phyloP scores from a whole-genome alignment of 2,329 filamentous ascomycete species.

The Aspergillus chevalieri region DNA sequence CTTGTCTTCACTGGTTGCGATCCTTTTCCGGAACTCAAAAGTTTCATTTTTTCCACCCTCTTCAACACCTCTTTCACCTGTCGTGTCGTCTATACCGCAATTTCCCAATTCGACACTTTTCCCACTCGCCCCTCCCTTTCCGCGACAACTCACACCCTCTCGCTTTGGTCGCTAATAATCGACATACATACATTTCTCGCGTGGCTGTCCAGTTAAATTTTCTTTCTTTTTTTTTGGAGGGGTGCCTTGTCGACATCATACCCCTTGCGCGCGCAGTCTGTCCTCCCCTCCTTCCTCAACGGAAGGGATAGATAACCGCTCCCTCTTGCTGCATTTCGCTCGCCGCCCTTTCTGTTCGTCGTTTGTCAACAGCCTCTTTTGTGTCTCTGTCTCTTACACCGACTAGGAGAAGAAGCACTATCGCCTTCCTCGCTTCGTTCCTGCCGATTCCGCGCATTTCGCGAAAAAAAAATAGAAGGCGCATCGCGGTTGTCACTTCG shows the following conservation, averaged over 20 bases:
- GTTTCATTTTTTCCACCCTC: not conserved
- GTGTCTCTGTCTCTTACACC: not conserved
- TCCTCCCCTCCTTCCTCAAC: conserved; percentile 1
- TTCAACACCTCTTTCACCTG: not conserved
- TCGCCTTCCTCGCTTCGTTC: conserved; percentile 14
- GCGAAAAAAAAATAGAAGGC: conserved; percentile 19
- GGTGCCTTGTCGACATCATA: conserved; percentile 3
- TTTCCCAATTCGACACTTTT: conserved; percentile 12
- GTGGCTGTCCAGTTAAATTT: conserved; percentile 13
- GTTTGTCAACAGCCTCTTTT: not conserved
- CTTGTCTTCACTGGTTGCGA: not conserved
- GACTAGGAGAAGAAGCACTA: not conserved
- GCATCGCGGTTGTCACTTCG: conserved; percentile 16
- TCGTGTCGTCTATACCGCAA: conserved; percentile 18
- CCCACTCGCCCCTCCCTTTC: conserved; percentile 9
- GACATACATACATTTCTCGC: conserved; percentile 10
- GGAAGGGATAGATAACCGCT: not conserved
- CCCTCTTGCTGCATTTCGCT: not conserved
- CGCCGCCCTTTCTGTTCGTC: not conserved
- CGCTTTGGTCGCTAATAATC: not conserved
- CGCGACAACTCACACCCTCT: conserved; percentile 11
- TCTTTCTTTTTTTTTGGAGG: conserved; percentile 8
- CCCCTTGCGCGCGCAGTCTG: conserved; percentile 16
- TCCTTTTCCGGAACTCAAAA: not conserved
- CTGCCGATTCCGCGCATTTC: conserved; percentile 16